Base-by-base conservation (phyloP, 2,329 filamentous ascomycete genomes). In the Dactylellina drechsleri region DNA sequence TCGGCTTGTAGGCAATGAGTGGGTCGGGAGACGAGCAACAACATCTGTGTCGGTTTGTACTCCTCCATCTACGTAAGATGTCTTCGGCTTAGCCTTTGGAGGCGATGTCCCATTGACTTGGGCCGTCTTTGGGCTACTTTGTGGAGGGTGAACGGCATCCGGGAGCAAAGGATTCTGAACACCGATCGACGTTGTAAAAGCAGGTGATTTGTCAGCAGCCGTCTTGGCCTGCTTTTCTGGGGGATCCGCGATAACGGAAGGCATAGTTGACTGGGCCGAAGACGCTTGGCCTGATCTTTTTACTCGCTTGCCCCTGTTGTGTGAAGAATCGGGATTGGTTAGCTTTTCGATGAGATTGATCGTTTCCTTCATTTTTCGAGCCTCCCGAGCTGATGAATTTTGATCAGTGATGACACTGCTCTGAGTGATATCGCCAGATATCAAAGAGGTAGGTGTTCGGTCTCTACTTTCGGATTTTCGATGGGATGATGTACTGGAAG, bases 391-490 rank as follows among this genome's bases (percentile, higher is more conserved):
- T 0, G 87, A 89, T 67, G 89, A 81, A 77, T 89, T 81, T 8
- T 87, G 86, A 60, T 89, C 85, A 67, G 87, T 86, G 0, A 87
- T 87, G 26, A 88, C 88, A 78, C 88, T 76, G 56, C 65, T 70
- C 16, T 70, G 72, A 3, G 72, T 66, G 47, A 71, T 71, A 43
- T 76, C 72, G 8, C 59, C 66, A 31, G 66, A 71, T 26, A 62
- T 67, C 86, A 5, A 84, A 6, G 54, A 60, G 15, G 84, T 81
- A 1, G 89, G 89, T 1, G 89, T 90, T 77, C 87, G 84, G 77
- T 91, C 89, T 64, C 89, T 86, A 78, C 88, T 91, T 0, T 87
- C 85, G 8, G 89, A 87, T 79, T 91, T 91, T 82, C 88, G 89
- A 74, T 85, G 85, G 6, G 85, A 84, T 20, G 85, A 86, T 23